phyloP scores from a whole-genome alignment of 768 basidiomycete species.

The Hericium erinaceus region DNA sequence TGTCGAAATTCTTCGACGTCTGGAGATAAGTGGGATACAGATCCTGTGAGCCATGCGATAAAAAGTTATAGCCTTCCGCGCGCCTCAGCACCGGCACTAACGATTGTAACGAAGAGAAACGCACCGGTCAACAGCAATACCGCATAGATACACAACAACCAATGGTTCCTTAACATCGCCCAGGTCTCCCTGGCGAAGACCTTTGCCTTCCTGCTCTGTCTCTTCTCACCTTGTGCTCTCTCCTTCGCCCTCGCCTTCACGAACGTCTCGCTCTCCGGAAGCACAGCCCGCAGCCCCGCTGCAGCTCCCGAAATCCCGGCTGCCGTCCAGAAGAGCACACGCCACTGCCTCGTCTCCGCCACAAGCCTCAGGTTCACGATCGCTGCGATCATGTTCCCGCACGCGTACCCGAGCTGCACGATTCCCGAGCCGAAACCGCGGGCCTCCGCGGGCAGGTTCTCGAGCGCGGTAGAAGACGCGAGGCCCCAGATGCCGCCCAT shows the following conservation, averaged over 20 bases:
- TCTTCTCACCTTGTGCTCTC: conserved; percentile 27
- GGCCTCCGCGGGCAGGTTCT: conserved; percentile 79
- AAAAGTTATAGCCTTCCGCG: conserved; percentile 37
- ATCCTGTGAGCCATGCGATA: conserved; percentile 40
- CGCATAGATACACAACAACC: conserved; percentile 77
- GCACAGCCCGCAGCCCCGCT: conserved; percentile 48
- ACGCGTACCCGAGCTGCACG: conserved; percentile 83
- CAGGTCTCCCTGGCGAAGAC: conserved; percentile 66
- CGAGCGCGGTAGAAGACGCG: conserved; percentile 72
- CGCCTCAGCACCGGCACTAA: not conserved
- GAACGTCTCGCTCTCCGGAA: conserved; percentile 79
- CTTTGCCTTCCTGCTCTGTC: conserved; percentile 42
- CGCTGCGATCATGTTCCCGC: conserved; percentile 79
- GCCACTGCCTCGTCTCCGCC: conserved; percentile 40
- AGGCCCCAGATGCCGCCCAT: conserved; percentile 92
- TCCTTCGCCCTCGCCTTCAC: conserved; percentile 51
- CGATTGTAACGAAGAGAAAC: not conserved
- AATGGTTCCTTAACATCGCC: conserved; percentile 73
- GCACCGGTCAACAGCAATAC: conserved; percentile 66
- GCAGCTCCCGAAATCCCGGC: conserved; percentile 62
- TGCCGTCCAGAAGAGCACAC: conserved; percentile 75
- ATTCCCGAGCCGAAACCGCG: conserved; percentile 82
- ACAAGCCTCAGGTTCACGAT: conserved; percentile 69
- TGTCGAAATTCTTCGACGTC: conserved; percentile 25
- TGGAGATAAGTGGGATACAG: conserved; percentile 33